phyloP scores from a whole-genome alignment of 2,329 filamentous ascomycete species.

The Nannizzia gypsea region DNA sequence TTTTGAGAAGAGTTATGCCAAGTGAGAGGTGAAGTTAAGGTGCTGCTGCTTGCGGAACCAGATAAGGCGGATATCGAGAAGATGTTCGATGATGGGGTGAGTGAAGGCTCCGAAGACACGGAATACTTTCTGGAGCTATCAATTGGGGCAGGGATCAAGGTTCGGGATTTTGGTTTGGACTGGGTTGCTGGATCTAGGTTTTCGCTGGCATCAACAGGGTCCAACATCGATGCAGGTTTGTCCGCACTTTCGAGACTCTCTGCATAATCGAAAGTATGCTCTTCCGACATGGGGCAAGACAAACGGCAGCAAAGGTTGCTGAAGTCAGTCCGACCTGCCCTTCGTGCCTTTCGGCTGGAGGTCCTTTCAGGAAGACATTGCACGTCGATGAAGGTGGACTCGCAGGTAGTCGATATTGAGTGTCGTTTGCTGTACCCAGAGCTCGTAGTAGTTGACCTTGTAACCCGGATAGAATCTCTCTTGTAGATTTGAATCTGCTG shows the following conservation, averaged over 20 bases:
- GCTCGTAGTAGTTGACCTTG: background rate
- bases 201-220: background rate
- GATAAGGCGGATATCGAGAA: background rate
- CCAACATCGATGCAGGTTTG: background rate
- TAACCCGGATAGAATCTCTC: slow-evolving; percentile 1
- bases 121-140: slow-evolving; percentile 5
- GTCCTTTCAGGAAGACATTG: slow-evolving; percentile 13
- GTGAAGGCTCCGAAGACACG: background rate
- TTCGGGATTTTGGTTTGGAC: background rate
- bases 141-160: background rate
- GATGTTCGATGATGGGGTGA: background rate
- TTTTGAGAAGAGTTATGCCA: background rate
- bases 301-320: slow-evolving; percentile 8
- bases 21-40: slow-evolving; percentile 3
- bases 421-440: background rate
- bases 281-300: slow-evolving; percentile 6
- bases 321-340: slow-evolving; percentile 5
- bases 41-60: background rate
- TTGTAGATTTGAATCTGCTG: background rate
- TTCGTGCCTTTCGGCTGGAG: slow-evolving; percentile 16
- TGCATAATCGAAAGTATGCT: background rate
- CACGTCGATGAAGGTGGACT: slow-evolving; percentile 12
- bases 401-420: slow-evolving; percentile 5
- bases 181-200: background rate
- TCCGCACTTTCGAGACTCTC: background rate